Evolutionary conservation across 495 filamentous ascomycete genomes (phyloP), one percentile per base, ranked within the genome.

Genomic region (Penicillium salamii): DNA sequence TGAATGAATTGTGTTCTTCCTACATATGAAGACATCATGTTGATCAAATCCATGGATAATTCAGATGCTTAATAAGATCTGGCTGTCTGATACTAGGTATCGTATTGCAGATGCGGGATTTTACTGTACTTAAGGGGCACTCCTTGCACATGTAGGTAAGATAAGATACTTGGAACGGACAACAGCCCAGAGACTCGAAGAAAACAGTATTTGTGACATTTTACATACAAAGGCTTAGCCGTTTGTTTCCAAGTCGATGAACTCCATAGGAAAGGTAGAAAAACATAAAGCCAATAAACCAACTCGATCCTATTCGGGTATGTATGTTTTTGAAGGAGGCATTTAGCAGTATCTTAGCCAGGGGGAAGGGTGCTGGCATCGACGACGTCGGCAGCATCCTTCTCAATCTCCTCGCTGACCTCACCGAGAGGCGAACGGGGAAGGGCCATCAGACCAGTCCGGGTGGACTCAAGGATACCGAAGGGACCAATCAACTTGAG

Each of bases 401-500:
- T 79, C 46, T 90, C 82, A 7, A 79, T 53, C 39, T 90, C 86
- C 56, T 95, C 87, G 5, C 75, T 79, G 11, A 80, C 80, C 41
- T 80, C 84, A 49, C 87, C 81, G 18, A 98, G 81, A 41, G 93
- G 93, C 21, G 93, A 95, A 31, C 93, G 87, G 32, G 93, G 92
- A 48, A 98, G 79, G 15, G 93, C 93, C 93, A 96, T 98, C 26
- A 98, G 82, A 66, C 93, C 86, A 14, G 93, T 97, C 41, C 93
- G 79, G 29, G 92, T 89, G 34, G 90, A 96, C 72, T 98, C 93
- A 14, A 98, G 80, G 54, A 98, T 91, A 60, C 93, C 93, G 68
- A 97, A 98, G n/a, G 91, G 91, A 40, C 82, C 78, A 59, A 98
- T 83, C 48, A 98, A 80, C 75, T 96, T 97, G 75, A 98, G 84